These are phyloP conservation scores for Claviceps sp. DNA, from an alignment of 2,329 filamentous ascomycete genomes.

Conservation along the genomic window DNA sequence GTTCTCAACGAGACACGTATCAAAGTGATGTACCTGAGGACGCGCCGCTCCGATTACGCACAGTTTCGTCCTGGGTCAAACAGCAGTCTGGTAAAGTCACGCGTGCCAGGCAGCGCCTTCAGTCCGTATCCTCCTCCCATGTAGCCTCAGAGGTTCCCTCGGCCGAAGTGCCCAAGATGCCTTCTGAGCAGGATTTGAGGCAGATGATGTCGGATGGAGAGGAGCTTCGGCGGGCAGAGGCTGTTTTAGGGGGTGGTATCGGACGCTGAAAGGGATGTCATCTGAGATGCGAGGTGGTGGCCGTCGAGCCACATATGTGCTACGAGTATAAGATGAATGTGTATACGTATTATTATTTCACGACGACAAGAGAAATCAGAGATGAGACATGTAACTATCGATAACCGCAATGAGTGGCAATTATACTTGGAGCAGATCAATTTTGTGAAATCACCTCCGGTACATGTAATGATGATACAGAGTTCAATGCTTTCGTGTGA, in stretches of 20 bases:
- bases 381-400: no score
- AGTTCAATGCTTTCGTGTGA: no score
- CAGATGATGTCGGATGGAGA: constrained; percentile 39
- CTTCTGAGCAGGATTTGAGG: constrained; percentile 31
- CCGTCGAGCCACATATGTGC: no score
- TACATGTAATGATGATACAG: no score
- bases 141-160: constrained; percentile 11
- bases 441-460: no score
- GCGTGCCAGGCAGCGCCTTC: constrained; percentile 27
- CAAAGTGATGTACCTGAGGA: constrained; percentile 42
- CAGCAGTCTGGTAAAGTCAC: constrained; percentile 45
- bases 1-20: constrained; percentile 30
- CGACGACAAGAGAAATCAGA: no score
- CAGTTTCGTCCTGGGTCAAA: constrained; percentile 49
- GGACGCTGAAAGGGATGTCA: not conserved
- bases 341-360: no score
- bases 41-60: constrained; percentile 40
- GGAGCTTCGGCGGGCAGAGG: constrained; percentile 27
- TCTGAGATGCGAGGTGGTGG: no score
- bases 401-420: no score
- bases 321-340: no score
- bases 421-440: no score
- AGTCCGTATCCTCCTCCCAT: not conserved
- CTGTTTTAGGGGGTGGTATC: constrained; percentile 8
- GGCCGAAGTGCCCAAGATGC: constrained; percentile 28